Percentiles rank a stretch among this genome's conserved stretches.
Conservation (phyloP, 129 eudicot species). For the Tagetes patula region DNA sequence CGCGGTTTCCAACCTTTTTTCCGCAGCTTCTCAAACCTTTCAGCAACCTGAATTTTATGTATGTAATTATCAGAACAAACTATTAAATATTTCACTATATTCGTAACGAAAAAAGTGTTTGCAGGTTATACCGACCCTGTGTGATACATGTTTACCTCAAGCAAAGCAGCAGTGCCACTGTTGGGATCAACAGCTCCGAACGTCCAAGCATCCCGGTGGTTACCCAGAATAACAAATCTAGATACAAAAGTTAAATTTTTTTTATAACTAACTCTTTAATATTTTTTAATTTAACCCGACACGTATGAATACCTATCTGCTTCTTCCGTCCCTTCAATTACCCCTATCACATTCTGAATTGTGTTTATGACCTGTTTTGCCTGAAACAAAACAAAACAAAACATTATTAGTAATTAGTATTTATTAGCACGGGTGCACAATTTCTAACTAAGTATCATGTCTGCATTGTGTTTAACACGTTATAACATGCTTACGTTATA, state of each 20-base stretch:
- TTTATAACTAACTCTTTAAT: no score
- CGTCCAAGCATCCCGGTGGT: slow-evolving; percentile 95
- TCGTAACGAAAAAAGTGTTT: background rate
- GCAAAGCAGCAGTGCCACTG: slow-evolving; percentile 87
- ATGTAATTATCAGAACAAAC: background rate
- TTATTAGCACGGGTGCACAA: no score
- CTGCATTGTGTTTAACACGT: no score
- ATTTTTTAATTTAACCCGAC: background rate
- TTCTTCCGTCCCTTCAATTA: slow-evolving; percentile 20
- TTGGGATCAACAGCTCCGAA: slow-evolving; percentile 97
- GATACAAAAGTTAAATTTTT: background rate
- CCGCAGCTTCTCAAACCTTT: slow-evolving; percentile 64
- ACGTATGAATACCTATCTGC: slow-evolving; percentile 12
- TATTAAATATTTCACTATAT: background rate
- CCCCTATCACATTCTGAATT: slow-evolving; percentile 56
- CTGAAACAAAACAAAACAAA: slow-evolving; percentile 30
- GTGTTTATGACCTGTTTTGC: slow-evolving; percentile 64
- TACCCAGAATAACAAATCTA: slow-evolving; percentile 78
- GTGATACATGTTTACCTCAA: slow-evolving; percentile 55
- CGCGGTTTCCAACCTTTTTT: slow-evolving; percentile 86
- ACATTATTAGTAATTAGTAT: no score
- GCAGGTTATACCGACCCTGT: background rate
- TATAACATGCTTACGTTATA: slow-evolving; percentile 43
- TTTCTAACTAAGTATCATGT: no score
- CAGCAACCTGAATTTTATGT: slow-evolving; percentile 51